A percentile compares a stretch with the other conserved stretches of the same genome.
Conservation (phyloP, 306 rosid species). For the Castanospermum australe region DNA sequence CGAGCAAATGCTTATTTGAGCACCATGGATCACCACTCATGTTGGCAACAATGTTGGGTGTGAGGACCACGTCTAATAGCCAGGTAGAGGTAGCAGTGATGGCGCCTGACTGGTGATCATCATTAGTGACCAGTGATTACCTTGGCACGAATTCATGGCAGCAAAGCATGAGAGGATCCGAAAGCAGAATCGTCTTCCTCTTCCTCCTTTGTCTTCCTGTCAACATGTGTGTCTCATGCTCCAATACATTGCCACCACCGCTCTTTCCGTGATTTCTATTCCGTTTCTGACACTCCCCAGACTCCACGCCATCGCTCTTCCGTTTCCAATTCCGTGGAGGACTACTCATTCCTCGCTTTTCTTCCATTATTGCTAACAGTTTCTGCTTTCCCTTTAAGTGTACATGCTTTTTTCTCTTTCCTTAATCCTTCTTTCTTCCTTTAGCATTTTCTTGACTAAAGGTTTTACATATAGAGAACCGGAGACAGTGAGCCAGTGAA, state of each 20-base stretch:
- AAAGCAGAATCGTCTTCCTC: not conserved
- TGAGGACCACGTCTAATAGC: not conserved
- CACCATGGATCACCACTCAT: not conserved
- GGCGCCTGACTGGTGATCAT: slow-evolving; percentile 20
- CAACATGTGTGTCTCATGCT: not conserved
- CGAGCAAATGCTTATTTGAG: not conserved
- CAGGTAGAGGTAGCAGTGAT: slow-evolving; percentile 17
- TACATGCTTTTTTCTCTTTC: not conserved
- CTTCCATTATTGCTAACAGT: not conserved
- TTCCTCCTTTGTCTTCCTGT: not conserved
- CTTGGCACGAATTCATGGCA: not conserved
- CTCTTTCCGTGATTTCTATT: not conserved
- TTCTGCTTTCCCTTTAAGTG: not conserved
- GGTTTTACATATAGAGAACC: not conserved
- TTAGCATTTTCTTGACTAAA: not conserved
- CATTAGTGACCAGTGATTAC: not conserved
- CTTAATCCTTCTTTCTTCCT: not conserved
- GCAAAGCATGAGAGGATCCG: not conserved
- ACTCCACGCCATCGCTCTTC: not conserved
- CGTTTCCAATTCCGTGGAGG: not conserved
- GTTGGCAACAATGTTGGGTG: not conserved
- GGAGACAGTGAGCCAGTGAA: too few species aligned
- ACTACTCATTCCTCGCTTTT: slow-evolving; percentile 5
- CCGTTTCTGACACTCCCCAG: not conserved
- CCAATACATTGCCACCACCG: not conserved